Evolutionary conservation across 495 filamentous ascomycete species (phyloP).

Genomic region (Aspergillus haitiensis): DNA sequence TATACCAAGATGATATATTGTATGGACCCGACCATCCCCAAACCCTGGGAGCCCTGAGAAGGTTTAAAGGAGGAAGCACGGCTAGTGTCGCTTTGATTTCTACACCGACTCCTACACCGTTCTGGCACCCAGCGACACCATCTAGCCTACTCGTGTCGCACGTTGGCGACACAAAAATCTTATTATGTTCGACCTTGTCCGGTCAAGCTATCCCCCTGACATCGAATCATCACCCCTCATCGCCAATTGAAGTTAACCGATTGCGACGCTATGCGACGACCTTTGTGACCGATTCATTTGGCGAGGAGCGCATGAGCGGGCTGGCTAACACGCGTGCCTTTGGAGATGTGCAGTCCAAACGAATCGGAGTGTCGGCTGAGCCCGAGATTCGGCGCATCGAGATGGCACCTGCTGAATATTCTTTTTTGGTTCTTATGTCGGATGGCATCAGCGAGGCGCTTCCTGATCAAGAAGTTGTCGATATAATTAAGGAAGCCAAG

Average conservation of each 20-base stretch:
- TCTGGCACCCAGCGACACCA: constrained; percentile 87
- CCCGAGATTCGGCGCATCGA: constrained; percentile 78
- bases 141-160: constrained; percentile 85
- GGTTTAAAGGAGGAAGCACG: constrained; percentile 90
- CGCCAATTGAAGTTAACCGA: constrained; percentile 76
- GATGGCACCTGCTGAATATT: constrained; percentile 75
- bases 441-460: constrained; percentile 85
- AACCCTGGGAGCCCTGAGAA: constrained; percentile 57
- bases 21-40: constrained; percentile 60
- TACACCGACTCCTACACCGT: constrained; percentile 85
- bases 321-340: constrained; percentile 93
- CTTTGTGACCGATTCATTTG: constrained; percentile 93
- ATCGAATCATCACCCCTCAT: constrained; percentile 85
- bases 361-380: constrained; percentile 89
- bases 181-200: constrained; percentile 78
- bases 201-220: constrained; percentile 79
- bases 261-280: constrained; percentile 81
- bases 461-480: constrained; percentile 89
- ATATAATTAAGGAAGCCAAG: constrained; percentile 87
- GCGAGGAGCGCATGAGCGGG: constrained; percentile 91
- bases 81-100: constrained; percentile 86
- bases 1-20: constrained; percentile 79
- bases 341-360: constrained; percentile 87
- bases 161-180: constrained; percentile 87
- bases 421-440: constrained; percentile 81